Conservation (phyloP, 768 basidiomycete species). For the Polyporus arcularius region DNA sequence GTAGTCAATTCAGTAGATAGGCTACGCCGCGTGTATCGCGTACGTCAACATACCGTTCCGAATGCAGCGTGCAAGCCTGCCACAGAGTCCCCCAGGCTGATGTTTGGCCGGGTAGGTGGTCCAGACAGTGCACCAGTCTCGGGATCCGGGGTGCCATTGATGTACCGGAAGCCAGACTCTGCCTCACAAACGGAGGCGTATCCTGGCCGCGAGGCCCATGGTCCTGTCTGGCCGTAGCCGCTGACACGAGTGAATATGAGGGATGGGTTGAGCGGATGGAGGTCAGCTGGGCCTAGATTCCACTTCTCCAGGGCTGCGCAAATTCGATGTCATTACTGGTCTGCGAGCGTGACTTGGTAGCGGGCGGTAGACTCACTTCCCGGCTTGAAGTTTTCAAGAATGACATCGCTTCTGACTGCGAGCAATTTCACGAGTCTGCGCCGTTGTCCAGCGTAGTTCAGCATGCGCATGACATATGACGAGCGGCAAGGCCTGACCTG, state of each 20-base stretch:
- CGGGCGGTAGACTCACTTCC: constrained; percentile 51
- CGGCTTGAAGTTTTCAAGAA: constrained; percentile 75
- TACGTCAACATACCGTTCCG: constrained; percentile 53
- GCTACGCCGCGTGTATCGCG: not conserved
- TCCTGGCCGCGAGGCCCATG: constrained; percentile 69
- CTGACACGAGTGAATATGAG: constrained; percentile 89
- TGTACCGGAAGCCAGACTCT: constrained; percentile 72
- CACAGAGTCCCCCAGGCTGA: constrained; percentile 71
- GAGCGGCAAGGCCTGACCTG: constrained; percentile 34
- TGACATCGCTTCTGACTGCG: constrained; percentile 66
- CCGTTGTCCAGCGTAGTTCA: not conserved
- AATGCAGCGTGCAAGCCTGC: constrained; percentile 75
- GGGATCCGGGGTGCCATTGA: constrained; percentile 64
- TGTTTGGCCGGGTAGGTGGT: constrained; percentile 69
- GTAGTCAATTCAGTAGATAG: not conserved
- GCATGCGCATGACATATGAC: not conserved
- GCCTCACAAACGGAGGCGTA: constrained; percentile 79
- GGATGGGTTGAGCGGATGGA: constrained; percentile 77
- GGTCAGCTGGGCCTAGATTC: constrained; percentile 56
- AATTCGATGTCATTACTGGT: not conserved
- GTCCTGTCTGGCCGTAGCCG: constrained; percentile 75
- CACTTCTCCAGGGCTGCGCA: constrained; percentile 66
- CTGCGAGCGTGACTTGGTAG: not conserved
- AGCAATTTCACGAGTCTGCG: constrained; percentile 60
- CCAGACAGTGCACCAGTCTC: constrained; percentile 55